Conservation (phyloP, 2,329 filamentous ascomycete species). For the Fusarium sp. region DNA sequence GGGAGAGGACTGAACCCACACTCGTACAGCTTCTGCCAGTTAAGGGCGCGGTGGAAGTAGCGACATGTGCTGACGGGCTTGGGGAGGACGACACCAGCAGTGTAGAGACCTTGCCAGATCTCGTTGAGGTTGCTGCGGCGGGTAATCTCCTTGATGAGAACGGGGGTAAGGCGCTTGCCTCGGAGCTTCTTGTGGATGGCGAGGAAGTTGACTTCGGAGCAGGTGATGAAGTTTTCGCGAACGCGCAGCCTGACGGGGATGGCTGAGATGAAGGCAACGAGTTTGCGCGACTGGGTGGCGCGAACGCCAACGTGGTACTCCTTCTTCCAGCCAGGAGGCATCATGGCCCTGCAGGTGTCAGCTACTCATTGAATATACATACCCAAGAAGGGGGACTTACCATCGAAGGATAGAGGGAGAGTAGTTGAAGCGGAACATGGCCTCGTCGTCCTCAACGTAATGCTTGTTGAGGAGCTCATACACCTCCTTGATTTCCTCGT, state of each 20-base stretch:
- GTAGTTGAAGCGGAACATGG: constrained; percentile 98
- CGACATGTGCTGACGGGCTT: constrained; percentile 93
- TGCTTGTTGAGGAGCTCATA: constrained; percentile 92
- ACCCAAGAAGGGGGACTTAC: constrained; percentile 56
- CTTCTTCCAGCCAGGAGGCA: constrained; percentile 92
- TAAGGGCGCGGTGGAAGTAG: constrained; percentile 93
- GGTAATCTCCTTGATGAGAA: constrained; percentile 98
- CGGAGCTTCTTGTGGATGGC: constrained; percentile 98
- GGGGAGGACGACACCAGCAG: constrained; percentile 89
- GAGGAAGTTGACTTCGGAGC: constrained; percentile 97
- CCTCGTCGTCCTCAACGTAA: constrained; percentile 97
- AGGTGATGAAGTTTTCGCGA: constrained; percentile 78
- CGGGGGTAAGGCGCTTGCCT: constrained; percentile 89
- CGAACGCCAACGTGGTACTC: constrained; percentile 97
- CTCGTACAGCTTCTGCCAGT: constrained; percentile 97
- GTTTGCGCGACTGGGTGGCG: constrained; percentile 82
- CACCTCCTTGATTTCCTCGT: constrained; percentile 86
- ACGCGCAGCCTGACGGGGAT: constrained; percentile 88
- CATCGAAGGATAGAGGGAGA: constrained; percentile 89
- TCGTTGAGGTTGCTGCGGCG: constrained; percentile 87
- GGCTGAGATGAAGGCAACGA: constrained; percentile 96
- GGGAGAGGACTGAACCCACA: constrained; percentile 94
- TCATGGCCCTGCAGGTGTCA: constrained; percentile 78
- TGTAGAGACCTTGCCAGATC: constrained; percentile 96
- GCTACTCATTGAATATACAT: background rate